Conservation (phyloP, 495 filamentous ascomycete genomes). For the Penicillium tannophilum region DNA sequence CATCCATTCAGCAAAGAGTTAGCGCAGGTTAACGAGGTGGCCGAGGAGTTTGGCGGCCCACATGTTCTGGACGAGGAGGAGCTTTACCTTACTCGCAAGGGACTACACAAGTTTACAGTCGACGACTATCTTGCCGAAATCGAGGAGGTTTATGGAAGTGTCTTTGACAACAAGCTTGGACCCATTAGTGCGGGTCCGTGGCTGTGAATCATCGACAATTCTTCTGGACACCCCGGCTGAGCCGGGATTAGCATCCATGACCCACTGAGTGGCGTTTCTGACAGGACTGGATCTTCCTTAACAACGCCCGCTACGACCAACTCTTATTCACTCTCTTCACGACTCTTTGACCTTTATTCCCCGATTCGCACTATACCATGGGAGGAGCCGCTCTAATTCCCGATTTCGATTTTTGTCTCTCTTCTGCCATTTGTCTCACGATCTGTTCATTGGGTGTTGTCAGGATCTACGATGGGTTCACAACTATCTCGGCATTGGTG, state of each 20-base stretch:
- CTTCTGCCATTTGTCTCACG: conserved; percentile 1
- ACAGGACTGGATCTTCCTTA: conserved; percentile 29
- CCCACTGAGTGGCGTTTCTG: conserved; percentile 14
- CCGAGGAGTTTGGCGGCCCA: conserved; percentile 75
- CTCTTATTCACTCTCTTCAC: conserved; percentile 33
- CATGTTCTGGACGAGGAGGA: conserved; percentile 74
- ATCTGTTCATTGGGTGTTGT: neutral
- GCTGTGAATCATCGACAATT: conserved; percentile 36
- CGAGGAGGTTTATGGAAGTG: conserved; percentile 61
- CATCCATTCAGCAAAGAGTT: conserved; percentile 56
- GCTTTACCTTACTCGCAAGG: conserved; percentile 61
- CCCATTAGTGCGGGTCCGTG: conserved; percentile 40
- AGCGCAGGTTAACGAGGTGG: conserved; percentile 64
- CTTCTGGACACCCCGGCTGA: conserved; percentile 24
- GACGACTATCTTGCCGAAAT: conserved; percentile 87
- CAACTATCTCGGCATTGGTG: neutral
- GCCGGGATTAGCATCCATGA: conserved; percentile 26
- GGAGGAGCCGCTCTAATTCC: conserved; percentile 26
- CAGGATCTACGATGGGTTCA: neutral
- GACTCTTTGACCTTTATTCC: conserved; percentile 20
- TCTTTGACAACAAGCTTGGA: conserved; percentile 49
- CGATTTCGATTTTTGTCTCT: neutral
- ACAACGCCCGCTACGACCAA: conserved; percentile 28
- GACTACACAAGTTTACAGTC: conserved; percentile 73
- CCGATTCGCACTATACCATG: conserved; percentile 31